Percentiles rank a stretch among this genome's conserved stretches.
Evolutionary conservation across 139 green algal species (phyloP).

Genomic region (Chlamydomonas sp.): DNA sequence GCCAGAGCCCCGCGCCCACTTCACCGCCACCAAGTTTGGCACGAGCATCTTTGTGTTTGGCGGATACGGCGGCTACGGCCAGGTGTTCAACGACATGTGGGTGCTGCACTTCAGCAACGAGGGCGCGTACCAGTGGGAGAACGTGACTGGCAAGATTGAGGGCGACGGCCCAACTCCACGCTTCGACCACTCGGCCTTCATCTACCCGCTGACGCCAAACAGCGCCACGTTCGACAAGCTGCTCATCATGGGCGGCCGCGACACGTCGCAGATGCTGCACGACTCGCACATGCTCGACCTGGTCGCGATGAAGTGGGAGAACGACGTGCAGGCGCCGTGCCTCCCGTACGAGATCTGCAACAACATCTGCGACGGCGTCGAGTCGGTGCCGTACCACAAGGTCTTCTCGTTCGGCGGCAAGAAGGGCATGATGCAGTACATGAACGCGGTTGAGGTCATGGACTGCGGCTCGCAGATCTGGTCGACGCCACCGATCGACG

Average conservation of each 20-base stretch:
- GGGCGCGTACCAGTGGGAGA: slow-evolving; percentile 44
- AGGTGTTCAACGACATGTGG: slow-evolving; percentile 72
- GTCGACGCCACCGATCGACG: slow-evolving; percentile 50
- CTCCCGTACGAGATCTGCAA: slow-evolving; percentile 63
- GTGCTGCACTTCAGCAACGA: slow-evolving; percentile 40
- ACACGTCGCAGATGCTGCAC: slow-evolving; percentile 61
- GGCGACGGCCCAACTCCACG: slow-evolving; percentile 42
- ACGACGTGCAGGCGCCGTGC: slow-evolving; percentile 34
- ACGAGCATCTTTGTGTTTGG: slow-evolving; percentile 66
- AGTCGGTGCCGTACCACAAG: slow-evolving; percentile 81
- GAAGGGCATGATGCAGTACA: slow-evolving; percentile 68
- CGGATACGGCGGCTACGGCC: slow-evolving; percentile 68
- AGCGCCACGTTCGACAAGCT: slow-evolving; percentile 62
- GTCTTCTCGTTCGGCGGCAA: slow-evolving; percentile 79
- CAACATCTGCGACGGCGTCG: slow-evolving; percentile 62
- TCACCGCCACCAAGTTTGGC: slow-evolving; percentile 60
- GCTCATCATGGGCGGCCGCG: slow-evolving; percentile 70
- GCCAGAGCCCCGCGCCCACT: slow-evolving; percentile 64
- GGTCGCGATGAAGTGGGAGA: slow-evolving; percentile 55
- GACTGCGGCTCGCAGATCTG: slow-evolving; percentile 67
- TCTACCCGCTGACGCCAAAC: slow-evolving; percentile 56
- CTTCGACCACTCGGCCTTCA: slow-evolving; percentile 67
- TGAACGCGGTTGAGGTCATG: slow-evolving; percentile 69
- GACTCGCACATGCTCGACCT: slow-evolving; percentile 75
- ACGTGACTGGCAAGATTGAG: slow-evolving; percentile 33